Evolutionary conservation across 768 basidiomycete species (phyloP), one percentile per base, ranked within the genome.

Genomic region (Xerocomus spinulosus): DNA sequence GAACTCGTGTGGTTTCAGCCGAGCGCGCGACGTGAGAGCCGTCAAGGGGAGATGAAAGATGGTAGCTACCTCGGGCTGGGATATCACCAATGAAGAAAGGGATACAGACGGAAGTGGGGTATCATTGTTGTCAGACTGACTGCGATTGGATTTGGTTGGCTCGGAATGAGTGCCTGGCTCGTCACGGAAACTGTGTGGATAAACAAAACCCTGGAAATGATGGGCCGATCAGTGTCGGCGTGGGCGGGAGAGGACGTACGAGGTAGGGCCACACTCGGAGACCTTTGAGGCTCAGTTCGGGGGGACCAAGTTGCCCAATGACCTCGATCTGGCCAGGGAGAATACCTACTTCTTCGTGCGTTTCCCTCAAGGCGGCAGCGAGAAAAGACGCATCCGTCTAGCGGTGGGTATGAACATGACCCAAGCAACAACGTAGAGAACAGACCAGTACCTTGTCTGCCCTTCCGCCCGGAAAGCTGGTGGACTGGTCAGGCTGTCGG

Each of bases 201-300:
- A n/a, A 25, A 77, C 48, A 43, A 76, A 77, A 4, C 74, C 76
- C 77, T 64, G 49, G 18, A n/a, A n/a, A n/a, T n/a, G n/a, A 33
- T n/a, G 8, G 21, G 12, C 5, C 15, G 24, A 34, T 10, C 20
- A n/a, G 13, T 47, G 14, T 30, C 23, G 10, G 10, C 15, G 38
- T n/a, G n/a, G n/a, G n/a, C n/a, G n/a, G n/a, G n/a, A n/a, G n/a
- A n/a, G 5, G 37, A 75, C 81, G 70, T 67, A 90, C 87, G 39
- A 89, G 81, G 57, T 79, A 85, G 23, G 87, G 86, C 81, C 83
- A 87, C 9, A 90, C 88, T 14, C 74, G 66, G 67, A 85, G 71
- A 18, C 82, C 81, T 15, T 69, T 63, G 25, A 82, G 68, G 49
- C 79, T 84, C 25, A 71, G 56, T 60, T 85, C 78, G 2, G 84